Conservation (phyloP, 1,284 basidiomycete species). For the Neotropicomus parvogracilis region DNA sequence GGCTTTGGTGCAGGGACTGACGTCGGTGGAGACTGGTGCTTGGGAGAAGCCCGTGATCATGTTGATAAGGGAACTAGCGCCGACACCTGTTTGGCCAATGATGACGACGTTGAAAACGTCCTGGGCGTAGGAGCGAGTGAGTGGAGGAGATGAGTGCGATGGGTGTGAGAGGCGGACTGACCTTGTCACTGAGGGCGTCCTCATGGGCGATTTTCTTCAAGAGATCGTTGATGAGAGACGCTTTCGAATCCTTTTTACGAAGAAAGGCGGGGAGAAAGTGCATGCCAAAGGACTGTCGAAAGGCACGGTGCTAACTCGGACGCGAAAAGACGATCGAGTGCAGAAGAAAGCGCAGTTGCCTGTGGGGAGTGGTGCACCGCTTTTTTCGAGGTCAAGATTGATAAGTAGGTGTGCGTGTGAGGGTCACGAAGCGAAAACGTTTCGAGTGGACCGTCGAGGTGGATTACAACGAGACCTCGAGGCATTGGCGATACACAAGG, state of each 20-base stretch:
- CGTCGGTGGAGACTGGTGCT: conserved; percentile 29
- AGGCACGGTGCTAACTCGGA: neutral
- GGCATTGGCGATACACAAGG: conserved; percentile 15
- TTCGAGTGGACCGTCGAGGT: conserved; percentile 12
- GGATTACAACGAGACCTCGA: conserved; percentile 14
- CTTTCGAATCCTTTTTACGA: conserved; percentile 30
- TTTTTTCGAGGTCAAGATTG: conserved; percentile 7
- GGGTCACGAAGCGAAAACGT: conserved; percentile 10
- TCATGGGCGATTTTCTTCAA: conserved; percentile 23
- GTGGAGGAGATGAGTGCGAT: neutral
- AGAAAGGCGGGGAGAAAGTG: conserved; percentile 28
- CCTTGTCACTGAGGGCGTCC: conserved; percentile 24
- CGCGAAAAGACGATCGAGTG: conserved; percentile 10
- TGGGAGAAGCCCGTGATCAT: conserved; percentile 16
- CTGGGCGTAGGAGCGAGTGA: conserved; percentile 10
- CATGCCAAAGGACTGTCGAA: conserved; percentile 15
- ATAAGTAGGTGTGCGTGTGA: neutral
- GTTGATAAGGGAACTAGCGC: conserved; percentile 28
- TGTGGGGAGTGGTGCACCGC: conserved; percentile 8
- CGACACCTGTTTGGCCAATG: conserved; percentile 32
- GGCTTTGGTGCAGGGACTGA: conserved; percentile 27
- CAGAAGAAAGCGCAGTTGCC: conserved; percentile 7
- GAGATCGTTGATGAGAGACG: conserved; percentile 23
- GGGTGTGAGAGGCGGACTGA: conserved; percentile 5
- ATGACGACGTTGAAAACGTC: conserved; percentile 31